Percentiles rank a stretch among this genome's conserved stretches.
These are phyloP conservation scores for Sarcodon sp. DNA, from an alignment of 768 basidiomycete species.

Conservation along the genomic window DNA sequence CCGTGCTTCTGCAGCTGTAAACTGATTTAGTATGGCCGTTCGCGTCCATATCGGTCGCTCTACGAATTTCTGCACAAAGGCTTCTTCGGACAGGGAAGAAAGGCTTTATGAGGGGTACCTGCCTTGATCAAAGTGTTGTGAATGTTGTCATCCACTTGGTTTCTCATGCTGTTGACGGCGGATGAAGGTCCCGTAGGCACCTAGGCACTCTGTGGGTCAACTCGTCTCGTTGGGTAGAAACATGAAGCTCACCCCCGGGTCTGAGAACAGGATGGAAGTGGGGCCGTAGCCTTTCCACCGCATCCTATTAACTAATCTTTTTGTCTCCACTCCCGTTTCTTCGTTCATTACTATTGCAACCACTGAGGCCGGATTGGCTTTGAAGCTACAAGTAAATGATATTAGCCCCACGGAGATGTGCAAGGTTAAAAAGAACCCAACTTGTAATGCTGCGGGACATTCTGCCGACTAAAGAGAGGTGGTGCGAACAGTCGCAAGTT, in stretches of 20 bases:
- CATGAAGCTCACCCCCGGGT: constrained; percentile 30
- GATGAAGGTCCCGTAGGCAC: constrained; percentile 55
- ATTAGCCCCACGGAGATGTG: background rate
- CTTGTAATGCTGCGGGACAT: constrained; percentile 75
- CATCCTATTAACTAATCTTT: constrained; percentile 72
- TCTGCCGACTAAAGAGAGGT: constrained; percentile 78
- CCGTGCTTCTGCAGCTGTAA: constrained; percentile 50
- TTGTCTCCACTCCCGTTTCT: constrained; percentile 70
- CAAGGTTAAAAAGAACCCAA: constrained; percentile 16
- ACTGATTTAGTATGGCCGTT: constrained; percentile 74
- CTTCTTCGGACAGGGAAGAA: background rate
- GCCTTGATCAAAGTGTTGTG: constrained; percentile 45
- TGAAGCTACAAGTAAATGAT: constrained; percentile 38
- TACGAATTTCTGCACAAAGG: constrained; percentile 41
- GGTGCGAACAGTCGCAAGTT: constrained; percentile 76
- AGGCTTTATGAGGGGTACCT: background rate
- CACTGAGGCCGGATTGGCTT: constrained; percentile 65
- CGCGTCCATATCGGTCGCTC: constrained; percentile 85
- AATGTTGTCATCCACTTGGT: constrained; percentile 36
- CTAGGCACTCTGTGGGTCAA: constrained; percentile 17
- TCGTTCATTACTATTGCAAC: constrained; percentile 53
- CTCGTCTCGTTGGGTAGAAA: background rate
- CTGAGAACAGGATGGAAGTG: constrained; percentile 53
- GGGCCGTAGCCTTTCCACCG: constrained; percentile 82
- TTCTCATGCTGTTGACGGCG: constrained; percentile 39